A percentile compares a stretch with the other conserved stretches of the same genome.
Evolutionary conservation across 75 land plant species (phyloP).

Genomic region (Cryptomeria japonica): DNA sequence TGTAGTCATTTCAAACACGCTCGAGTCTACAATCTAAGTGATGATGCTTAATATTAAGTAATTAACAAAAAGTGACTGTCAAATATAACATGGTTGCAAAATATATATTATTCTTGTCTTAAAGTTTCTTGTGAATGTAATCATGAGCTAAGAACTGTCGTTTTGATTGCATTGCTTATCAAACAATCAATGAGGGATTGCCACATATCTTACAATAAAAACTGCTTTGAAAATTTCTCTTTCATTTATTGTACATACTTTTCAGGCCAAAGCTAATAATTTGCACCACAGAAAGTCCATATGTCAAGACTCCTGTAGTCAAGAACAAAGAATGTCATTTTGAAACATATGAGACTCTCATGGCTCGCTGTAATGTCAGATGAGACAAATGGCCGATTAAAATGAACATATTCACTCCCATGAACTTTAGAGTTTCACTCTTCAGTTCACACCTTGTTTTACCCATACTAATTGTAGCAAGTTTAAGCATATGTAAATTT

Average conservation of each 20-base stretch:
- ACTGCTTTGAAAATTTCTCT: neutral
- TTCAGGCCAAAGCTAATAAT: neutral
- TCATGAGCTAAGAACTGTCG: neutral
- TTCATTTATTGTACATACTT: neutral
- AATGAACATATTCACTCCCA: neutral
- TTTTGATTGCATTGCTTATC: neutral
- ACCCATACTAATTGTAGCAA: neutral
- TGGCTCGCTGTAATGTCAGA: neutral
- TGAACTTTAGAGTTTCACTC: constrained; percentile 11
- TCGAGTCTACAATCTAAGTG: neutral
- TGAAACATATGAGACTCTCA: neutral
- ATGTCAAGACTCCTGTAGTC: neutral
- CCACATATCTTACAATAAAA: neutral
- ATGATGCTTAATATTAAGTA: neutral
- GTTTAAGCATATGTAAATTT: neutral
- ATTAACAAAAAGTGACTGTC: neutral
- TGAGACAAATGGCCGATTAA: constrained; percentile 6
- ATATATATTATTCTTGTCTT: neutral
- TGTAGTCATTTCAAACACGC: neutral
- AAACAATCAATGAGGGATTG: neutral
- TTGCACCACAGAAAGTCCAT: neutral
- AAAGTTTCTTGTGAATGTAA: neutral
- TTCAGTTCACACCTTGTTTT: neutral
- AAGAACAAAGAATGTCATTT: constrained; percentile 2
- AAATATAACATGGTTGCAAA: neutral